Evolutionary conservation across 2,329 filamentous ascomycete genomes (phyloP).

Genomic region (Aspergillus cejpii): DNA sequence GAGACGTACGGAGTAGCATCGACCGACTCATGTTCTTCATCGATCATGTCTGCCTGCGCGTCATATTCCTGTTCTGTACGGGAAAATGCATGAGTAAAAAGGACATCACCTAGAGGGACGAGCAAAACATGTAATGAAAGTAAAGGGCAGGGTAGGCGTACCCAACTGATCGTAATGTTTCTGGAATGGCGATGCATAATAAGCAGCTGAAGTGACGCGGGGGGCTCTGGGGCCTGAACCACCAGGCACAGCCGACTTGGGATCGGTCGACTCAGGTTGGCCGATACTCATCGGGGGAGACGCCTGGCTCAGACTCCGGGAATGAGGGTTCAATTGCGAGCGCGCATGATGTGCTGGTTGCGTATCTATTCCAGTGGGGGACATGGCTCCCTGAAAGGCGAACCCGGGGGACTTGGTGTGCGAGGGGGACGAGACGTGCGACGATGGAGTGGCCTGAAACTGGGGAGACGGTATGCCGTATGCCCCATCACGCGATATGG

Average conservation of each 20-base stretch:
- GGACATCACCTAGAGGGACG: conserved; percentile 51
- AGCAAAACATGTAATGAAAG: conserved; percentile 34
- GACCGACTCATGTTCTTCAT: conserved; percentile 67
- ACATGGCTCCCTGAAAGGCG: conserved; percentile 54
- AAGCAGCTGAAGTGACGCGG: conserved; percentile 47
- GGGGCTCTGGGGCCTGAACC: conserved; percentile 23
- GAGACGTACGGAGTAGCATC: conserved; percentile 61
- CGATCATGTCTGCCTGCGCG: conserved; percentile 78
- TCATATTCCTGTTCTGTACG: conserved; percentile 97
- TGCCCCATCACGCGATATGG: conserved; percentile 43
- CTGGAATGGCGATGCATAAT: conserved; percentile 82
- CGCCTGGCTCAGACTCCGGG: conserved; percentile 30
- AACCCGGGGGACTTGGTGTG: conserved; percentile 58
- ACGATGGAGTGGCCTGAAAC: conserved; percentile 73
- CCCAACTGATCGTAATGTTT: conserved; percentile 94
- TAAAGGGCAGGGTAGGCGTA: conserved; percentile 58
- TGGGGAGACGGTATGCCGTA: conserved; percentile 57
- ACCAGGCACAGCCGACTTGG: conserved; percentile 30
- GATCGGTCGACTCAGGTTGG: conserved; percentile 33
- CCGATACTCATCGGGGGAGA: conserved; percentile 32
- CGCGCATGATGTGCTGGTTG: conserved; percentile 43
- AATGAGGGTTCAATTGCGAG: conserved; percentile 41
- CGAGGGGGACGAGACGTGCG: conserved; percentile 64
- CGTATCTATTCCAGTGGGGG: conserved; percentile 54
- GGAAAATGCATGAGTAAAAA: conserved; percentile 54